A percentile compares a stretch with the other conserved stretches of the same genome.
phyloP scores from a whole-genome alignment of 345 rosid genomes.

The Linum lewisii region DNA sequence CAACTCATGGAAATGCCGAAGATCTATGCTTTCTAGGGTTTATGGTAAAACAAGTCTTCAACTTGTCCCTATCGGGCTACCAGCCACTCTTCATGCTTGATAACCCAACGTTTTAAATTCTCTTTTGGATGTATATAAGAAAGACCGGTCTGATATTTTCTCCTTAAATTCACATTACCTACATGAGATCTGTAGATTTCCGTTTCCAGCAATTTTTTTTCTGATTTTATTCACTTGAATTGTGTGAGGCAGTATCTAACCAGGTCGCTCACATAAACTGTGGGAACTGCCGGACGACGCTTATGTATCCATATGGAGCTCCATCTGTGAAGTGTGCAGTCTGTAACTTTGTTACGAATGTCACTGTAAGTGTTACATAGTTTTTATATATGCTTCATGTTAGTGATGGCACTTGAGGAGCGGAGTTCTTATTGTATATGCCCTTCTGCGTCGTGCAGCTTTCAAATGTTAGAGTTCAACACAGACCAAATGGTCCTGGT shows the following conservation, averaged over 20 bases:
- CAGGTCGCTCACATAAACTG: slow-evolving; percentile 74
- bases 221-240: neutral
- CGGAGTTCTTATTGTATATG: neutral
- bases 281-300: slow-evolving; percentile 68
- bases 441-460: slow-evolving; percentile 24
- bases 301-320: slow-evolving; percentile 88
- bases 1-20: neutral
- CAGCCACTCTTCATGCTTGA: too few relatives aligned
- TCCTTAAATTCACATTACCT: neutral
- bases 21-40: slow-evolving; percentile 14
- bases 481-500: slow-evolving; percentile 47
- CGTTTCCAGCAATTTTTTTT: neutral
- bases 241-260: slow-evolving; percentile 31
- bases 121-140: neutral
- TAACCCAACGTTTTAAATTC: neutral
- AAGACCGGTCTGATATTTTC: neutral
- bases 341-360: slow-evolving; percentile 75
- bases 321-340: slow-evolving; percentile 89
- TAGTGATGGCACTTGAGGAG: too few relatives aligned
- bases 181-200: neutral
- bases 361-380: slow-evolving; percentile 46
- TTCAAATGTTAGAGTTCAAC: slow-evolving; percentile 46
- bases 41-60: neutral
- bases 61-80: too few relatives aligned
- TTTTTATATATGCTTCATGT: neutral